phyloP scores from a whole-genome alignment of 2,329 filamentous ascomycete species.

The Neonectria coccinea region DNA sequence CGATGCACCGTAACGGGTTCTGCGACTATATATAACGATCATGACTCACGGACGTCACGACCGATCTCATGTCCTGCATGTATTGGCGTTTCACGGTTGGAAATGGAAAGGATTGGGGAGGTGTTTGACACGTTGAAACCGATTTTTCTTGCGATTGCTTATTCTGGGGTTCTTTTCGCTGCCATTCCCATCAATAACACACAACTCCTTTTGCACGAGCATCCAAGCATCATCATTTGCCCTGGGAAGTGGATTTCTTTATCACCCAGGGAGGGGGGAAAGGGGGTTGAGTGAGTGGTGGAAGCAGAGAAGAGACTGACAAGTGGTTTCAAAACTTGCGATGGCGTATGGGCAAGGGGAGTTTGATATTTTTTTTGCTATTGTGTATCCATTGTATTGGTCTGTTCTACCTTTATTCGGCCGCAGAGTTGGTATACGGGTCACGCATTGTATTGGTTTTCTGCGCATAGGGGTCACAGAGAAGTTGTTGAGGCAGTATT shows the following conservation, averaged over 20 bases:
- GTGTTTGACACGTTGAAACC: conserved; percentile 37
- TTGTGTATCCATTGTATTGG: conserved; percentile 36
- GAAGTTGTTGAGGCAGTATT: conserved; percentile 3
- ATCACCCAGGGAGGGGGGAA: conserved; percentile 13
- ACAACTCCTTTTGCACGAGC: conserved; percentile 28
- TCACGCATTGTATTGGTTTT: conserved; percentile 34
- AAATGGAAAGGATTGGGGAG: conserved; percentile 37
- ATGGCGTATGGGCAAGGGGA: conserved; percentile 40
- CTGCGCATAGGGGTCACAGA: conserved; percentile 30
- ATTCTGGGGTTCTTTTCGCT: conserved; percentile 28
- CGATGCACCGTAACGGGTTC: conserved; percentile 36
- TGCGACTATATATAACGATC: conserved; percentile 54
- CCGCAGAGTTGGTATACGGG: conserved; percentile 25
- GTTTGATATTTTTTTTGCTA: conserved; percentile 35
- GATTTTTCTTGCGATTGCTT: conserved; percentile 39
- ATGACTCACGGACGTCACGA: conserved; percentile 56
- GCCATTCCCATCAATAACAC: conserved; percentile 31
- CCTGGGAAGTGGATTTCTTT: conserved; percentile 25
- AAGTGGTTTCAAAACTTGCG: conserved; percentile 38
- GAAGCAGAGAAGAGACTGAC: conserved; percentile 25
- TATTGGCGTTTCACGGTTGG: conserved; percentile 55
- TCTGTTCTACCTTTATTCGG: conserved; percentile 18
- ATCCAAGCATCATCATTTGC: conserved; percentile 35
- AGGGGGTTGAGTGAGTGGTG: conserved; percentile 19
- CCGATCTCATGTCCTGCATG: conserved; percentile 57